A percentile compares a stretch with the other conserved stretches of the same genome.
phyloP scores from a whole-genome alignment of 345 rosid genomes.

The Linum tenue region DNA sequence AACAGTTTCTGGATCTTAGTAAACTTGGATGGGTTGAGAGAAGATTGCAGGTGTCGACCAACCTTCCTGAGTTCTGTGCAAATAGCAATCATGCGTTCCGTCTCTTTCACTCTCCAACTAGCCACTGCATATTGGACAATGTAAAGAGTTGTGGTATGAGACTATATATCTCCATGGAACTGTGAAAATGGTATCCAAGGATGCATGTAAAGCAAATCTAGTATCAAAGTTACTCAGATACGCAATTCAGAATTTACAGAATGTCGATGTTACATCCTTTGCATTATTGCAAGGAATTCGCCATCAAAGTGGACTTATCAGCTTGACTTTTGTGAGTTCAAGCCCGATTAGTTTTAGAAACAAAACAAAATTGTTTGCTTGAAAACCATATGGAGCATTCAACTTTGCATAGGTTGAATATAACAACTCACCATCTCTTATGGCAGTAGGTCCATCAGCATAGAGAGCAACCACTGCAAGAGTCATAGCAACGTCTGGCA shows the following conservation, averaged over 20 bases:
- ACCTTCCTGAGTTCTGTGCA: slow-evolving; percentile 97
- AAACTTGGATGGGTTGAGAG: background rate
- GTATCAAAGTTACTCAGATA: no score
- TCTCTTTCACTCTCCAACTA: slow-evolving; percentile 99
- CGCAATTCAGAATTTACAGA: no score
- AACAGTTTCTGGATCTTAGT: background rate
- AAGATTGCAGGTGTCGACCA: background rate
- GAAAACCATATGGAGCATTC: no score
- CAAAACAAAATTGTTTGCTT: no score
- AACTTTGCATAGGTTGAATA: background rate
- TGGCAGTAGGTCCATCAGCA: slow-evolving; percentile 89
- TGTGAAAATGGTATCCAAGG: no score
- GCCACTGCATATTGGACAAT: slow-evolving; percentile 45
- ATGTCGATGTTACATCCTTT: background rate
- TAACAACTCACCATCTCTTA: slow-evolving; percentile 67
- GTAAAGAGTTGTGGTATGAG: background rate
- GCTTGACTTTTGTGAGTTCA: no score
- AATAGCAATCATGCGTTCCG: slow-evolving; percentile 90
- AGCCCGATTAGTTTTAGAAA: no score
- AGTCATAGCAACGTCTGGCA: slow-evolving; percentile 99
- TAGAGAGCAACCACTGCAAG: slow-evolving; percentile 93
- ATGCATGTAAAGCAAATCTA: no score
- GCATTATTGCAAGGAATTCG: background rate
- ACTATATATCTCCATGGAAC: no score
- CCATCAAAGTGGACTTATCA: background rate